Evolutionary conservation across 1,139 yeast genomes (phyloP).

Genomic region (Debaryomyces fabryi): DNA sequence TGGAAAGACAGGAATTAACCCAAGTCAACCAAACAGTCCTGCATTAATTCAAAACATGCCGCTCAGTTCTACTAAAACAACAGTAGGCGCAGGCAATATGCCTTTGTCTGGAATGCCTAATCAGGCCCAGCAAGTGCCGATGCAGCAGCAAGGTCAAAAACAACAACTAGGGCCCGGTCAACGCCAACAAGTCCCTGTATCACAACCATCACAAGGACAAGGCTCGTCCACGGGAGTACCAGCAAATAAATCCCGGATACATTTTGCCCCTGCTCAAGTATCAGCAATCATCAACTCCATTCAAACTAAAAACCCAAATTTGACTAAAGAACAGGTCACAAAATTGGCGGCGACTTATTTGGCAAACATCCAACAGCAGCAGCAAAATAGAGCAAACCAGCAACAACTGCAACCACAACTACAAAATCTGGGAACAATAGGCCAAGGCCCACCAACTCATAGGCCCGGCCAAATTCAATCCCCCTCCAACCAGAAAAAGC

Average conservation of each 20-base stretch:
- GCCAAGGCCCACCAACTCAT: conserved; percentile 12
- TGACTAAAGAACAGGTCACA: conserved; percentile 72
- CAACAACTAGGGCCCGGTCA: conserved; percentile 12
- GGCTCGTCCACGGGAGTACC: neutral
- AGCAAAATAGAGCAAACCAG: conserved; percentile 38
- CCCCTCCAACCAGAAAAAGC: conserved; percentile 20
- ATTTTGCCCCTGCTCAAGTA: conserved; percentile 64
- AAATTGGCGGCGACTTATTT: conserved; percentile 71
- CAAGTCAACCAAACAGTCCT: conserved; percentile 9
- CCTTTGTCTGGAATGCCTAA: conserved; percentile 1
- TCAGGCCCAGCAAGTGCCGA: conserved; percentile 12
- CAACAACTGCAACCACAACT: conserved; percentile 27
- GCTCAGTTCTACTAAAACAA: conserved; percentile 9
- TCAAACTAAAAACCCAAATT: conserved; percentile 67
- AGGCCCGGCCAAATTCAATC: conserved; percentile 4
- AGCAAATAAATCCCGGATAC: conserved; percentile 38
- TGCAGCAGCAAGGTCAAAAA: conserved; percentile 11
- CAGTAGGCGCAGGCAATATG: conserved; percentile 15
- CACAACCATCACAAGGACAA: conserved; percentile 11
- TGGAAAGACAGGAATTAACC: conserved; percentile 11
- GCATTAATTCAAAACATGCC: conserved; percentile 7
- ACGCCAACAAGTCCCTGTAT: conserved; percentile 12
- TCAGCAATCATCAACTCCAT: conserved; percentile 71
- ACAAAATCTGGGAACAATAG: conserved; percentile 10
- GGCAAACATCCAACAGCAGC: conserved; percentile 59